Base-by-base conservation (phyloP, 2,329 filamentous ascomycete genomes). In the Diaporthe sp. region DNA sequence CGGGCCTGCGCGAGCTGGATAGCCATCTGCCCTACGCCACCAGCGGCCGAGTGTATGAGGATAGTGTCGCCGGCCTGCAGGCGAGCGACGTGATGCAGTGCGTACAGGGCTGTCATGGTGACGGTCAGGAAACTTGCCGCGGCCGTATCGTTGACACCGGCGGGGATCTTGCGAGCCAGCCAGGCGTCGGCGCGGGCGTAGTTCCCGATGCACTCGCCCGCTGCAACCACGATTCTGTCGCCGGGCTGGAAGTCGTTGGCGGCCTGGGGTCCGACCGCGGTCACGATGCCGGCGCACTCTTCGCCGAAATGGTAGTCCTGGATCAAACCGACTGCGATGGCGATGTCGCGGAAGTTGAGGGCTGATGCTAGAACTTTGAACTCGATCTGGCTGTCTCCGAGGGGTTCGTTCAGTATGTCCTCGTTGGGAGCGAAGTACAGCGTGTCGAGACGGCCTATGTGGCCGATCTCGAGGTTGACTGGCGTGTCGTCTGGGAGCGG, bases 181-280 rank as follows among this genome's bases (percentile, higher is more conserved):
- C 60, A 72, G 3, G 57, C 57, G n/a, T 60, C 57, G 6, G 71
- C 85, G 42, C 53, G 75, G 44, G 83, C 79, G 42, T 79, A 74
- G 60, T 55, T 73, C 44, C 22, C 60, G 57, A 65, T 53, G 57
- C 57, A 60, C 44, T 60, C 57, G 44, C 57, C 44, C n/a, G 57
- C 71, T 4, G 71, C 71, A 0, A 83, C 82, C 31, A 68, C 63
- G 63, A 68, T 39, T 0, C 80, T 73, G 61, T 84, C 81, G 8
- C 82, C 80, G 0, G 76, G 22, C 25, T 76, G 71, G 22, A 83
- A 28, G n/a, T 47, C 47, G 17, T 79, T 74, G 22, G 57, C 25
- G 31, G 47, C 63, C 12, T 51, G 34, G 10, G 44, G 7, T 22
- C 71, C 71, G 5, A 63, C 57, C 17, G 49, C 49, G 15, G 31